Conservation (phyloP, 169 alveolate genomes). For the Theileria orientalis region DNA sequence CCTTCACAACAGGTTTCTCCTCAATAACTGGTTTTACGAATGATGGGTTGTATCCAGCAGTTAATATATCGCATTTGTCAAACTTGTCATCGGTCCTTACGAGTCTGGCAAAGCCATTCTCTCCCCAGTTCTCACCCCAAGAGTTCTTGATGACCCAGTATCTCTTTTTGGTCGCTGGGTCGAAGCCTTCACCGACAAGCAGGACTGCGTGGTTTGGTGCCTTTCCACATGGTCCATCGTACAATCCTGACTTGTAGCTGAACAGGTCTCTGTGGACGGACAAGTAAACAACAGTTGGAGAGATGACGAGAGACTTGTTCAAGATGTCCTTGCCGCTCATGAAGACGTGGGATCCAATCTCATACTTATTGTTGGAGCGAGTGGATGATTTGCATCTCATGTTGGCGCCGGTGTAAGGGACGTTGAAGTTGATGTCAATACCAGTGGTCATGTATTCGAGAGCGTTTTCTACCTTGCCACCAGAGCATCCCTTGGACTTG, state of each 20-base stretch:
- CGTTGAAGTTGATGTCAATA: conserved; percentile 64
- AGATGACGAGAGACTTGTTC: conserved; percentile 55
- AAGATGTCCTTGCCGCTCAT: conserved; percentile 64
- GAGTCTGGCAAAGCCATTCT: conserved; percentile 77
- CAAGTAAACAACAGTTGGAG: conserved; percentile 87
- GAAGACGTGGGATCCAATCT: conserved; percentile 19
- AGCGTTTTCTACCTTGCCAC: conserved; percentile 82
- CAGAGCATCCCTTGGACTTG: conserved; percentile 78
- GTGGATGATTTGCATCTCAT: conserved; percentile 35
- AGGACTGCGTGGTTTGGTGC: conserved; percentile 80
- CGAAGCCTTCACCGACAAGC: conserved; percentile 82
- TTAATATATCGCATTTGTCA: conserved; percentile 57
- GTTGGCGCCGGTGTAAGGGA: conserved; percentile 73
- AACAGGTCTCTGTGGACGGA: conserved; percentile 81
- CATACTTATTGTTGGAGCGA: conserved; percentile 12
- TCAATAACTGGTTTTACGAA: conserved; percentile 6
- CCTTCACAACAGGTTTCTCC: neutral
- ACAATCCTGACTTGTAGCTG: conserved; percentile 81
- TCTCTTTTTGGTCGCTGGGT: conserved; percentile 37
- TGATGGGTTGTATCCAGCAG: conserved; percentile 55
- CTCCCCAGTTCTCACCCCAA: conserved; percentile 86
- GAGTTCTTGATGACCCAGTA: conserved; percentile 83
- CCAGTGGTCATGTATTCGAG: conserved; percentile 78
- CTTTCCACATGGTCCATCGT: conserved; percentile 67
- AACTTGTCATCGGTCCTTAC: conserved; percentile 40